Evolutionary conservation across 2,329 filamentous ascomycete species (phyloP).

Genomic region (Penicillium digitatum): DNA sequence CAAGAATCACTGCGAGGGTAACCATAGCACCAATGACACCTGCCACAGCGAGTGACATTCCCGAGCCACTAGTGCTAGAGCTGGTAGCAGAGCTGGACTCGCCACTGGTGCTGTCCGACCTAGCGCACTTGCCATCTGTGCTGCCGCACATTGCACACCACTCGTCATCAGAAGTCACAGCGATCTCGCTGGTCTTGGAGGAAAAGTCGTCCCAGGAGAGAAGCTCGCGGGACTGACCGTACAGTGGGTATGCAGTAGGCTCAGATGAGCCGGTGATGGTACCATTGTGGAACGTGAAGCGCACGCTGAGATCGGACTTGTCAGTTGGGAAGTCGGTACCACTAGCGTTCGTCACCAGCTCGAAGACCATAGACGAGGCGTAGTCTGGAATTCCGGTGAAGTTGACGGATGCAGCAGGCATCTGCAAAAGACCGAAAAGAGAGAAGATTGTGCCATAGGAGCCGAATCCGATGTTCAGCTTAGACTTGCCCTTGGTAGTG

Average conservation of each 20-base stretch:
- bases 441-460: constrained; percentile 59
- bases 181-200: constrained; percentile 59
- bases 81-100: constrained; percentile 22
- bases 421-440: constrained; percentile 58
- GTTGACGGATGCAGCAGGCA: constrained; percentile 50
- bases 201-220: constrained; percentile 69
- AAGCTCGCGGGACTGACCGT: constrained; percentile 53
- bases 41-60: constrained; percentile 67
- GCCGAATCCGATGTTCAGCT: constrained; percentile 56
- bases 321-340: constrained; percentile 40
- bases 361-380: constrained; percentile 75
- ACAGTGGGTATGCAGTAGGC: constrained; percentile 56
- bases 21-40: constrained; percentile 75
- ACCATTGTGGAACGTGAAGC: constrained; percentile 62
- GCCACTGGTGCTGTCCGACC: constrained; percentile 23
- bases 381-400: constrained; percentile 82
- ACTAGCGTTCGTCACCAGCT: constrained; percentile 57
- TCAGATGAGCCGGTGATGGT: constrained; percentile 46
- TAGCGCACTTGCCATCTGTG: constrained; percentile 63
- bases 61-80: constrained; percentile 21
- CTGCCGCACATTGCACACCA: constrained; percentile 79
- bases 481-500: constrained; percentile 34
- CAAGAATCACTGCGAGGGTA: constrained; percentile 61
- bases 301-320: constrained; percentile 52
- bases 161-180: constrained; percentile 58